phyloP scores from a whole-genome alignment of 495 filamentous ascomycete species.

The Penicillium waksmanii region DNA sequence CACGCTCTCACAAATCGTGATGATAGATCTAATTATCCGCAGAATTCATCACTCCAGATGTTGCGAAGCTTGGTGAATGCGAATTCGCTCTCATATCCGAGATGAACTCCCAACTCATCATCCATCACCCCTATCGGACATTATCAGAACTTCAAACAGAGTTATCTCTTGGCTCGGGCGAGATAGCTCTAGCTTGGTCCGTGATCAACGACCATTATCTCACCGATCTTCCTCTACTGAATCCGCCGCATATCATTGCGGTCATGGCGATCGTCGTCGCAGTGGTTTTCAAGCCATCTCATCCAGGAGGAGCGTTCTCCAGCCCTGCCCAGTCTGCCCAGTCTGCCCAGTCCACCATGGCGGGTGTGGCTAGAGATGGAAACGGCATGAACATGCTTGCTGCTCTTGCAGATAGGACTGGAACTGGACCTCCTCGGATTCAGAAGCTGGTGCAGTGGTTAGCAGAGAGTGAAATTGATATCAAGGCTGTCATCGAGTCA shows the following conservation, averaged over 20 bases:
- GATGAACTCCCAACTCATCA: constrained; percentile 90
- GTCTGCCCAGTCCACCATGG: constrained; percentile 43
- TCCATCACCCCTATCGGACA: constrained; percentile 96
- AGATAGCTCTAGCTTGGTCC: constrained; percentile 75
- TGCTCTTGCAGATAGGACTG: constrained; percentile 40
- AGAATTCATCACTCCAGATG: constrained; percentile 81
- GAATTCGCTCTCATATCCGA: constrained; percentile 96
- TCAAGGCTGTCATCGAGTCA: constrained; percentile 89
- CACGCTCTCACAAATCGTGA: not conserved
- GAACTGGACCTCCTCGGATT: constrained; percentile 50
- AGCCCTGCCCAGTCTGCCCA: constrained; percentile 44
- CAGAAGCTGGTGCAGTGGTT: constrained; percentile 82
- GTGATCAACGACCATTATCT: constrained; percentile 97
- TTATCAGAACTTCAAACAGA: constrained; percentile 71
- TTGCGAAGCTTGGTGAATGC: constrained; percentile 90
- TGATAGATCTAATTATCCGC: constrained; percentile 23
- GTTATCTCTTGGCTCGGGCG: constrained; percentile 75
- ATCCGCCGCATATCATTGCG: constrained; percentile 88
- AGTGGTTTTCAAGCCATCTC: constrained; percentile 70
- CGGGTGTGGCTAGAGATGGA: constrained; percentile 45
- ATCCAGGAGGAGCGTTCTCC: constrained; percentile 43
- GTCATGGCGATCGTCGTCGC: constrained; percentile 88
- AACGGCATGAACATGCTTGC: constrained; percentile 46
- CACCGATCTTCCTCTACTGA: constrained; percentile 87
- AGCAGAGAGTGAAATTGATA: constrained; percentile 89